A percentile compares a stretch with the other conserved stretches of the same genome.
Conservation (phyloP, 1,284 basidiomycete genomes). For the Moesziomyces sp. region DNA sequence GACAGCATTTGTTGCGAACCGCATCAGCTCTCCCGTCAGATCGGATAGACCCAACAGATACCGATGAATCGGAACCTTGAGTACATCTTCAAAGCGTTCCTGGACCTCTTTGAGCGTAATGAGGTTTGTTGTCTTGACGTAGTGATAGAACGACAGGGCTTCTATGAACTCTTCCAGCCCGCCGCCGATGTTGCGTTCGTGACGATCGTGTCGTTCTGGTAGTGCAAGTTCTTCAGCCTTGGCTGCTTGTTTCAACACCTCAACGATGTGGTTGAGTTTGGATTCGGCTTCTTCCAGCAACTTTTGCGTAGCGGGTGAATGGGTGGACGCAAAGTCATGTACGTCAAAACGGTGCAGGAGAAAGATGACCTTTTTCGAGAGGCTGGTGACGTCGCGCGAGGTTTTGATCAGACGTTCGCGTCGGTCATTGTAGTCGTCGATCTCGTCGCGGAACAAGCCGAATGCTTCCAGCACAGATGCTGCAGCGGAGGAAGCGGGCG, state of each 20-base stretch:
- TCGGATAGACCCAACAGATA: constrained; percentile 93
- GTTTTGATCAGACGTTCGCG: constrained; percentile 82
- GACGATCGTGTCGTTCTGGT: constrained; percentile 15
- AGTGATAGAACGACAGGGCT: constrained; percentile 87
- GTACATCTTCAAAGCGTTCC: constrained; percentile 32
- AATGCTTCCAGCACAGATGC: constrained; percentile 27
- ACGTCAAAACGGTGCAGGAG: constrained; percentile 79
- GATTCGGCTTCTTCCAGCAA: constrained; percentile 74
- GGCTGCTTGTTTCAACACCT: constrained; percentile 75
- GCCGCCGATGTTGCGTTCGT: constrained; percentile 58
- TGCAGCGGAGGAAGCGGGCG: constrained; percentile 3
- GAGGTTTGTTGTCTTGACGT: constrained; percentile 78
- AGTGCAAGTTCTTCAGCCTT: constrained; percentile 50
- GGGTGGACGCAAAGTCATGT: constrained; percentile 17
- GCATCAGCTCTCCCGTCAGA: constrained; percentile 96
- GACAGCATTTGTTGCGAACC: constrained; percentile 76
- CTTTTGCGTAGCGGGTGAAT: constrained; percentile 15
- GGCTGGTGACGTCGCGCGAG: constrained; percentile 83
- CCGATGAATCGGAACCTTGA: constrained; percentile 74
- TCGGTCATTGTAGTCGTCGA: constrained; percentile 66
- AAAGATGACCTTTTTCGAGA: constrained; percentile 96
- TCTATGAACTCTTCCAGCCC: constrained; percentile 76
- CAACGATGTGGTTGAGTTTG: constrained; percentile 79
- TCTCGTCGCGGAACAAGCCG: constrained; percentile 56
- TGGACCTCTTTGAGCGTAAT: constrained; percentile 80